phyloP scores from a whole-genome alignment of 1,284 basidiomycete species.

The Ustilago tritici region DNA sequence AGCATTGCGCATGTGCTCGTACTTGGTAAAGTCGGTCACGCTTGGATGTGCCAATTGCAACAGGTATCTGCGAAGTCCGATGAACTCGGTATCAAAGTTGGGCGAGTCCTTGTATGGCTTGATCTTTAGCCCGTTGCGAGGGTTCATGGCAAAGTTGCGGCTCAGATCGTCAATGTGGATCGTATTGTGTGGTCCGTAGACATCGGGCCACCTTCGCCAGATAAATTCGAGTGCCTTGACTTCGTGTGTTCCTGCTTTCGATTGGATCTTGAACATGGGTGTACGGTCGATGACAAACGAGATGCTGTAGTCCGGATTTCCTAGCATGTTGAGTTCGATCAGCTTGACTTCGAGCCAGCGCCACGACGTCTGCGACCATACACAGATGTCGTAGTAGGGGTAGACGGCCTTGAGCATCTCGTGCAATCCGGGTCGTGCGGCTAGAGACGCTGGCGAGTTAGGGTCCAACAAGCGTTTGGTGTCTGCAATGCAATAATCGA shows the following conservation, averaged over 20 bases:
- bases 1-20: conserved; percentile 31
- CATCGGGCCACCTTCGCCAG: conserved; percentile 57
- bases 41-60: conserved; percentile 51
- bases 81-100: conserved; percentile 56
- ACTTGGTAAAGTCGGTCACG: conserved; percentile 43
- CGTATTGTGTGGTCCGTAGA: conserved; percentile 74
- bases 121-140: conserved; percentile 84
- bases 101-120: conserved; percentile 72
- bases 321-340: conserved; percentile 84
- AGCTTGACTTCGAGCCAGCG: conserved; percentile 91
- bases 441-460: conserved; percentile 80
- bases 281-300: conserved; percentile 78
- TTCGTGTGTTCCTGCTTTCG: conserved; percentile 77
- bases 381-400: conserved; percentile 65
- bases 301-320: conserved; percentile 49
- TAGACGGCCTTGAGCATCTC: conserved; percentile 75
- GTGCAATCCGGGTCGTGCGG: conserved; percentile 84
- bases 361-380: conserved; percentile 78
- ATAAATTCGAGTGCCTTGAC: conserved; percentile 69
- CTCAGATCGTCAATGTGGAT: conserved; percentile 88
- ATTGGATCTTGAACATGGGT: conserved; percentile 89
- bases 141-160: conserved; percentile 85
- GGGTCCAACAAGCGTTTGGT: conserved; percentile 75
- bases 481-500: conserved; percentile 77
- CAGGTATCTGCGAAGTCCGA: conserved; percentile 42